Evolutionary conservation across 2,329 filamentous ascomycete genomes (phyloP), one percentile per base, ranked within the genome.

Genomic region (Ambrosiella beaveri): DNA sequence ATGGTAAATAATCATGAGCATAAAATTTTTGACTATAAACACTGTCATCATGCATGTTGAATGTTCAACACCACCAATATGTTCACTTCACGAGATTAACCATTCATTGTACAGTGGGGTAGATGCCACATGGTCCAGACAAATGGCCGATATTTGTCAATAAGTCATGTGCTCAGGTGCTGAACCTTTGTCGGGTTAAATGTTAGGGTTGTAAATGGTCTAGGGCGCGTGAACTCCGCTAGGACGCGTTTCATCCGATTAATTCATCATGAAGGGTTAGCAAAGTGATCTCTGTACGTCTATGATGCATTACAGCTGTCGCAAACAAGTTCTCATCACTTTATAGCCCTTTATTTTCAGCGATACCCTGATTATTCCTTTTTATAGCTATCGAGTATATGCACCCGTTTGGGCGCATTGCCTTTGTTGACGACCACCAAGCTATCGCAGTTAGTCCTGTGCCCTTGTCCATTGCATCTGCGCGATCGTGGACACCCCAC

Each of bases 401-500:
- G 47, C 47, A 51, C 47, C 35, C 4, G 15, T 19, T 19, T 19
- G 8, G 27, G n/a, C 44, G 44, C 27, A 27, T 27, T 27, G 27
- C 27, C 39, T 51, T 51, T 51, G 15, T 51, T 19, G 44, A 15
- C n/a, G 11, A 7, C 19, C 8, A 36, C 9, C 47, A 27, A 51
- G 47, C 19, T 41, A 41, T 41, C 5, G 9, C 19, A 51, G 3
- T 51, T 11, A 45, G 19, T 57, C 39, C 39, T 17, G 19, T 52
- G 47, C 55, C 47, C 50, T 41, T 38, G 38, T 56, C 11, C 45
- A 52, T 52, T 38, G 13, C 17, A 27, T 39, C 45, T 57, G 56
- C 57, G 50, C 50, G 53, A 51, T 53, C 13, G 27, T 39, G 36
- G 52, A n/a, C 54, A 49, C 53, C 58, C 53, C 45, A 38, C 54